Base-by-base conservation (phyloP, 1,284 basidiomycete genomes). In the Termitomyces sp. region DNA sequence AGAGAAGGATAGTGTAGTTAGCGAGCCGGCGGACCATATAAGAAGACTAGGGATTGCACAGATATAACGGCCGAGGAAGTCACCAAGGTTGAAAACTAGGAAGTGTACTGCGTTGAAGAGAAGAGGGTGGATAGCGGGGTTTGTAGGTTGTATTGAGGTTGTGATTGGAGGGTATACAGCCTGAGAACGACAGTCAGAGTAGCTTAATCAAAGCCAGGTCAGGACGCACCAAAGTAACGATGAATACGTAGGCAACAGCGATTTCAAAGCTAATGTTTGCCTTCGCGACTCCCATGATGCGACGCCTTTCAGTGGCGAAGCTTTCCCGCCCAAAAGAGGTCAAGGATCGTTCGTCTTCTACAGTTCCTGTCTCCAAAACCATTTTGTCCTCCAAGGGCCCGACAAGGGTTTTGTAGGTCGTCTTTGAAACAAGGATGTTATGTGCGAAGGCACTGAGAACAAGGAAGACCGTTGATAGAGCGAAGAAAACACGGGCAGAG, bases 101-200 rank as follows among this genome's bases (percentile, higher is more conserved):
- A 89, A 91, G 61, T 89, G 86, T 35, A 84, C 59, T 1, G 84
- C 78, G 53, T 74, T 83, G 72, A 91, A 89, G 18, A 91, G 67
- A 16, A 88, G 71, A 0, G 83, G 81, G 59, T 82, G 81, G 10
- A 74, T 77, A 38, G 60, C 58, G 14, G 81, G 77, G 56, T 83
- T 83, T 2, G 81, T 81, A 0, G 92, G 80, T 33, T 69, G 67
- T 46, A 95, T 81, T 0, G 86, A 86, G 3, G 84, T 81, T 3
- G 93, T 93, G 53, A 93, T 86, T 0, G 91, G 81, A 3, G 93
- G 93, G 69, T 84, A 94, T 39, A 94, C 84, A 30, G 91, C 79
- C 92, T 94, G 56, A 3, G 46, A 44, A 18, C 21, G 24, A 50
- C 59, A 6, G 54, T 54, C 50, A 35, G 42, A 41, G 28, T 10